Conservation (phyloP, 208 protist species). For the Crithidia expoeki region DNA sequence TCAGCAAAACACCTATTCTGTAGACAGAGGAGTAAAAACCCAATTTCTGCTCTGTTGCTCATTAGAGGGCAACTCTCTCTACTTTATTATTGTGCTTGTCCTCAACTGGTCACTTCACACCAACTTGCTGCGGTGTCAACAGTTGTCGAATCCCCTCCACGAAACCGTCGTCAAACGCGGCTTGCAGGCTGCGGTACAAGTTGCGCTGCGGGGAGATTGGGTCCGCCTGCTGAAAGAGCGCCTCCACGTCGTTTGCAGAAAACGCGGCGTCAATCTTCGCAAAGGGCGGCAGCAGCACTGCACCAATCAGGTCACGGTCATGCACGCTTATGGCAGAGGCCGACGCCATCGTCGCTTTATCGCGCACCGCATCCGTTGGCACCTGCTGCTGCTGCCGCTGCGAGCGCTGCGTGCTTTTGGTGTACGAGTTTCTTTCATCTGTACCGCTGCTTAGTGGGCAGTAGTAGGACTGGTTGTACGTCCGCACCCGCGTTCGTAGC, state of each 20-base stretch:
- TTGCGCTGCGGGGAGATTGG: background rate
- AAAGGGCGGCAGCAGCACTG: constrained; percentile 20
- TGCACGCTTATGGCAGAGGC: constrained; percentile 8
- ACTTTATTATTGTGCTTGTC: too few relatives aligned
- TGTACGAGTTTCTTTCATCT: background rate
- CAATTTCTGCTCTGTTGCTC: too few relatives aligned
- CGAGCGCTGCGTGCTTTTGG: constrained; percentile 3
- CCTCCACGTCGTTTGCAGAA: background rate
- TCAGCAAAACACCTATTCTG: too few relatives aligned
- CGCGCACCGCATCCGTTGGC: background rate
- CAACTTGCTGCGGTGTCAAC: too few relatives aligned
- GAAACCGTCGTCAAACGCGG: background rate
- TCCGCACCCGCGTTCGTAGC: constrained; percentile 13
- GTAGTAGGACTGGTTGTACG: constrained; percentile 16
- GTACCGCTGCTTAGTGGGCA: constrained; percentile 6
- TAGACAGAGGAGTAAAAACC: too few relatives aligned
- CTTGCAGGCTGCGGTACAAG: background rate
- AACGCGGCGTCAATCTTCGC: constrained; percentile 17
- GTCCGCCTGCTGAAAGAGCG: background rate
- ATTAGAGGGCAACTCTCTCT: too few relatives aligned
- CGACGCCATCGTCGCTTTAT: background rate
- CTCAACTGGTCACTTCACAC: too few relatives aligned
- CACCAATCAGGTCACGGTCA: constrained; percentile 18
- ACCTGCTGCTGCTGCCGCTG: background rate
- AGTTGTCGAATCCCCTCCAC: constrained; percentile 5